Base-by-base conservation (phyloP, 768 basidiomycete genomes). In the Hericium erinaceus region DNA sequence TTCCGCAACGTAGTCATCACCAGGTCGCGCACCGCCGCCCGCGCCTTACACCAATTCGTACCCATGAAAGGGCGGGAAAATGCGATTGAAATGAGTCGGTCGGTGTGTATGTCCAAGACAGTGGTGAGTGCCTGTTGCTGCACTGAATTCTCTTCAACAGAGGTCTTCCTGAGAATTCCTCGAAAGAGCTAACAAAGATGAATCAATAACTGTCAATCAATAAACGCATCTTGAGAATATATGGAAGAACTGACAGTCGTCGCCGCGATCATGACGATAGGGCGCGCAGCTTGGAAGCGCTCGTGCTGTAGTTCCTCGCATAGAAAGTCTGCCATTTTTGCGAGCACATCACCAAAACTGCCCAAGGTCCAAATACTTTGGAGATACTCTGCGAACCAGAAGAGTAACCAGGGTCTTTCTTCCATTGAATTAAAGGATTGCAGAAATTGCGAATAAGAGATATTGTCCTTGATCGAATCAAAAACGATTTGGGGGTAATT, bases 231-330 rank as follows among this genome's bases (percentile, higher is more conserved):
- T 57, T 33, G 26, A n/a, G 48, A 11, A 8, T 9, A 37, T 20
- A 39, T 24, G 26, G 41, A 20, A 49, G 39, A 8, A 59, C 87
- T 72, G 66, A 92, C 94, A 62, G 78, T 75, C 48, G 83, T 71
- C 3, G 85, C 85, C 33, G 79, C 73, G 26, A 74, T 66, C 71
- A 92, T 81, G 16, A 84, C 79, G 22, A 72, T 70, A 1, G 89
- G 83, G 15, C 86, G 79, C 20, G 80, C 71, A 24, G 75, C 72
- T 52, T 74, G 69, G 66, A 89, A 87, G 3, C 88, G 79, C 57
- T 84, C 81, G 61, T 92, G 89, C 66, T 94, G 92, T 18, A 89
- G 70, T 61, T 90, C 85, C 66, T 89, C 89, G 67, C 85, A 88
- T 54, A 93, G 76, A 59, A 90, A 86, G 60, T 84, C 82, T 13